Base-by-base conservation (phyloP, 2,329 filamentous ascomycete species). In the Hymenoscyphus repandus region DNA sequence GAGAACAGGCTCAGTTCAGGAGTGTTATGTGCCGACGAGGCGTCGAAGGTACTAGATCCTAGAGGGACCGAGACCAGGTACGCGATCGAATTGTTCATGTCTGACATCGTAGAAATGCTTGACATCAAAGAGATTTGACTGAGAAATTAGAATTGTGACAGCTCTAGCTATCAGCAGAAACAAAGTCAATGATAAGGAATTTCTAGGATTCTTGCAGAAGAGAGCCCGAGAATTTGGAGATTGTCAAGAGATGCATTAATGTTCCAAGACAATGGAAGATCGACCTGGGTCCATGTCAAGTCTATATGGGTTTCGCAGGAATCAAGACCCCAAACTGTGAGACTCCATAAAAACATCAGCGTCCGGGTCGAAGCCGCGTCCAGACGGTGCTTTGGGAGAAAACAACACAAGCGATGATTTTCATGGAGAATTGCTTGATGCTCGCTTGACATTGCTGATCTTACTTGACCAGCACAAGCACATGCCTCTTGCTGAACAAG, bases 51-150 rank as follows among this genome's bases (percentile, higher is more conserved):
- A n/a, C n/a, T n/a, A n/a, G n/a, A n/a, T n/a, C n/a, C n/a, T n/a
- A 45, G 5, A 15, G 49, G 47, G 13, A 36, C 39, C 12, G 38
- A 5, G 17, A 47, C 40, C 27, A 50, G 44, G 30, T 51, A 47
- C 6, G 51, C 33, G 31, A 44, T 20, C 3, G 48, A 47, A 13
- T 31, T 51, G n/a, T 49, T 50, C 2, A 46, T 10, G 17, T 36
- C 45, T 17, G 48, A 48, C 44, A 54, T 51, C 17, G 39, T 42
- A 11, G n/a, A 10, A 36, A 34, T 7, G 13, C 13, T 34, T 13
- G 32, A 34, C 32, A 34, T 9, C 9, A 9, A 34, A 34, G 13
- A 13, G n/a, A n/a, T n/a, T n/a, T n/a, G n/a, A n/a, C n/a, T n/a
- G n/a, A n/a, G n/a, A n/a, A n/a, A n/a, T n/a, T n/a, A n/a, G n/a